Percentiles rank a stretch among this genome's conserved stretches.
These are phyloP conservation scores for Saccharomycopsis lassenensis DNA, from an alignment of 805 yeast species.

Conservation along the genomic window DNA sequence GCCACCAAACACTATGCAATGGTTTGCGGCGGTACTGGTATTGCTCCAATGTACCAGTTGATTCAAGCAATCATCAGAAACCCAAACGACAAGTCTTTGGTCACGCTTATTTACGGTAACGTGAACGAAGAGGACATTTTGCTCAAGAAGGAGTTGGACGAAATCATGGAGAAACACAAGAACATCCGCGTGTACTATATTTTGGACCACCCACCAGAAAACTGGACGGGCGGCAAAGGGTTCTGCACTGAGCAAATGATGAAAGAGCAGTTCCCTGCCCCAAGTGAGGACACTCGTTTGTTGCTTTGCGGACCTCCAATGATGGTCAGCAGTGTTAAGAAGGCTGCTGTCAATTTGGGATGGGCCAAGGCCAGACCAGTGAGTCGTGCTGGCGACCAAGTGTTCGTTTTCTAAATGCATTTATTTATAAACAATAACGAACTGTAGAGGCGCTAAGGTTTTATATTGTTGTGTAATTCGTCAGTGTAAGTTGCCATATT, in stretches of 20 bases:
- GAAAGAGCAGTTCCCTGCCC: conserved; percentile 48
- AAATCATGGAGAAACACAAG: conserved; percentile 43
- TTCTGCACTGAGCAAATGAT: conserved; percentile 70
- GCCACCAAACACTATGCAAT: conserved; percentile 65
- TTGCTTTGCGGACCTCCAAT: conserved; percentile 93
- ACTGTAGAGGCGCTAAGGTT: no score
- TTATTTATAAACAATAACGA: no score
- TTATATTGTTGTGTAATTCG: no score
- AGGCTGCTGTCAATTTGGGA: conserved; percentile 57
- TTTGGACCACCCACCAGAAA: conserved; percentile 56
- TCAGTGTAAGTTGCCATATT: no score
- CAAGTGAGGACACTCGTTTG: conserved; percentile 52
- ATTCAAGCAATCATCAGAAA: conserved; percentile 69
- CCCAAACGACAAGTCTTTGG: conserved; percentile 69
- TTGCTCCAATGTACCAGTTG: conserved; percentile 92
- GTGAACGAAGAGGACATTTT: conserved; percentile 72
- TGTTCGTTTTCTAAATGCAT: conserved; percentile 63
- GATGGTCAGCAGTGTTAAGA: conserved; percentile 78
- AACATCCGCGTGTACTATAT: conserved; percentile 62
- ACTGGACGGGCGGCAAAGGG: conserved; percentile 73
- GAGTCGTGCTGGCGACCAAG: conserved; percentile 81
- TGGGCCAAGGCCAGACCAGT: conserved; percentile 79
- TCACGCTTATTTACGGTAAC: conserved; percentile 71
- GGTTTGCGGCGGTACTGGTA: conserved; percentile 97
- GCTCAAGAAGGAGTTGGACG: conserved; percentile 69